A percentile compares a stretch with the other conserved stretches of the same genome.
These are phyloP conservation scores for Stemphylium lycopersici DNA, from an alignment of 2,329 filamentous ascomycete genomes.

Conservation along the genomic window DNA sequence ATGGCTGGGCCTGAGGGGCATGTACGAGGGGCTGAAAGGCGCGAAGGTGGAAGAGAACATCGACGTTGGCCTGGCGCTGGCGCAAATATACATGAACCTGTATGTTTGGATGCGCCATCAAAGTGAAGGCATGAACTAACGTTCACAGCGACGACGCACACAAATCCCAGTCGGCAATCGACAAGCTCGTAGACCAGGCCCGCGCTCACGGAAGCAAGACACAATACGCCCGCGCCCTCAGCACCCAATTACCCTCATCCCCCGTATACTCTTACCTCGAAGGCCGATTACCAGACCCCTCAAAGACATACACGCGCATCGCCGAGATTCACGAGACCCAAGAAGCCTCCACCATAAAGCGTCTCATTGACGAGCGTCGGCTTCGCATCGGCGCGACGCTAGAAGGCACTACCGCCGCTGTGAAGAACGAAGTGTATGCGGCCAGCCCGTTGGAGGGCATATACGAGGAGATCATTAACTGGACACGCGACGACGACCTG, in stretches of 20 bases:
- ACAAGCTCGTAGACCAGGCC: slow-evolving; percentile 79
- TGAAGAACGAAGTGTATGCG: slow-evolving; percentile 81
- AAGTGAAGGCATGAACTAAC: slow-evolving; percentile 12
- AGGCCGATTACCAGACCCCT: slow-evolving; percentile 79
- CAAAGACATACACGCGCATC: slow-evolving; percentile 79
- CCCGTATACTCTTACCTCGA: slow-evolving; percentile 83
- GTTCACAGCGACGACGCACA: slow-evolving; percentile 60
- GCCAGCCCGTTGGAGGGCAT: slow-evolving; percentile 79
- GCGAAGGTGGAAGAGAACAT: slow-evolving; percentile 76
- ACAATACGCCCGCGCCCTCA: slow-evolving; percentile 78
- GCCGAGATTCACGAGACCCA: slow-evolving; percentile 83
- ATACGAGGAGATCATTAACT: slow-evolving; percentile 85
- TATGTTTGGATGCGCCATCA: slow-evolving; percentile 1
- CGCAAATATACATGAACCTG: slow-evolving; percentile 69
- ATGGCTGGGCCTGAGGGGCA: slow-evolving; percentile 86
- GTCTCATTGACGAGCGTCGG: slow-evolving; percentile 83
- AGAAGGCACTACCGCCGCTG: slow-evolving; percentile 81
- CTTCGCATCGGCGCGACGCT: slow-evolving; percentile 86
- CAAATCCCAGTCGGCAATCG: slow-evolving; percentile 68
- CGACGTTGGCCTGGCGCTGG: slow-evolving; percentile 73
- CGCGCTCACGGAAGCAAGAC: slow-evolving; percentile 72
- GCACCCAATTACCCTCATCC: slow-evolving; percentile 78
- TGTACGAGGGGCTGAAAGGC: slow-evolving; percentile 79
- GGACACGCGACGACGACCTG: slow-evolving; percentile 84
- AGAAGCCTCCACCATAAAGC: slow-evolving; percentile 89